These are phyloP conservation scores for Sordariomycetes sp. DNA, from an alignment of 2,329 filamentous ascomycete genomes.

Conservation along the genomic window DNA sequence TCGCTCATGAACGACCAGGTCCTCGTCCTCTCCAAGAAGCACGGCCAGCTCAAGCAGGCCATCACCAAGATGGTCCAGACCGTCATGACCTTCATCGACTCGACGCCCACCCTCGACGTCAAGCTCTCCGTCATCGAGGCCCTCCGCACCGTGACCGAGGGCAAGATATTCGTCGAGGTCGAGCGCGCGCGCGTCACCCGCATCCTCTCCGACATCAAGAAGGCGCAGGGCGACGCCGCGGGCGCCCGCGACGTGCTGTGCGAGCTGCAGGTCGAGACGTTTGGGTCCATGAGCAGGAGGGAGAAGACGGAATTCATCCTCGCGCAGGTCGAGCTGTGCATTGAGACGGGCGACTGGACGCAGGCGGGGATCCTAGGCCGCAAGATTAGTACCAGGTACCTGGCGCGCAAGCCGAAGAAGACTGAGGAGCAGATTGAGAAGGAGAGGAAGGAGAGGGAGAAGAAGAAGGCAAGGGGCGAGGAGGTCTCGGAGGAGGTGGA, in stretches of 20 bases:
- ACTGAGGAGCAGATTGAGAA: slow-evolving; percentile 79
- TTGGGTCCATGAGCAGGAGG: slow-evolving; percentile 91
- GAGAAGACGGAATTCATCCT: slow-evolving; percentile 99
- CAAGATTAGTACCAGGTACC: slow-evolving; percentile 94
- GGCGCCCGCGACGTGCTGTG: slow-evolving; percentile 87
- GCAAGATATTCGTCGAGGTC: slow-evolving; percentile 99
- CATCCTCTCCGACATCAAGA: slow-evolving; percentile 95
- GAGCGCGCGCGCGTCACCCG: slow-evolving; percentile 91
- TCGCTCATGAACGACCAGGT: slow-evolving; percentile 92
- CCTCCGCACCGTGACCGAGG: slow-evolving; percentile 88
- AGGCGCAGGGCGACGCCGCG: slow-evolving; percentile 81
- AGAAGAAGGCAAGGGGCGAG: slow-evolving; percentile 66
- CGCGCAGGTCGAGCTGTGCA: slow-evolving; percentile 86
- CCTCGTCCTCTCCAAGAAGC: slow-evolving; percentile 93
- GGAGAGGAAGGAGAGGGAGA: slow-evolving; percentile 77
- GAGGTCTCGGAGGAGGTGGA: slow-evolving; percentile 66
- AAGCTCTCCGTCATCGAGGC: slow-evolving; percentile 94
- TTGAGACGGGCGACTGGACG: slow-evolving; percentile 90
- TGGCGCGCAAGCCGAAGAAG: slow-evolving; percentile 84
- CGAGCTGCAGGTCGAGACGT: slow-evolving; percentile 96
- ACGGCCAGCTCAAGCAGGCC: slow-evolving; percentile 98
- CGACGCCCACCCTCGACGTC: slow-evolving; percentile 70
- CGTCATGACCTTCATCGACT: slow-evolving; percentile 83
- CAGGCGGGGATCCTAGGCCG: slow-evolving; percentile 87
- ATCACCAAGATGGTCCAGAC: slow-evolving; percentile 98